Percentiles rank a stretch among this genome's conserved stretches.
Evolutionary conservation across 257 asterid genomes (phyloP).

Genomic region (Lantana camara): DNA sequence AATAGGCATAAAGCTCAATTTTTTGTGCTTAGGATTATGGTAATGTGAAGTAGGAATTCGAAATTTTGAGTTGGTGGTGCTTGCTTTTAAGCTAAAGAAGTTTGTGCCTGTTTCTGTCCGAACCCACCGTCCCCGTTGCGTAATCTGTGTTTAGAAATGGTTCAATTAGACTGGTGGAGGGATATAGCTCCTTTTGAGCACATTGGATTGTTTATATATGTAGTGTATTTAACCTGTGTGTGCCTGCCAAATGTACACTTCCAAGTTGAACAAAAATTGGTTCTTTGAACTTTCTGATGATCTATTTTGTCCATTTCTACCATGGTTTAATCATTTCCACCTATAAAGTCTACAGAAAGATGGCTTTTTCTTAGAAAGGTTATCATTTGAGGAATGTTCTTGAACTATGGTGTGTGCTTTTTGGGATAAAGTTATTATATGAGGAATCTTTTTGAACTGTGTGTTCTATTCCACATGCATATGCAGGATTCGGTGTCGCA

Average conservation of each 20-base stretch:
- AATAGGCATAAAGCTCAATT: not conserved
- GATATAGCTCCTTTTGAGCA: constrained; percentile 5
- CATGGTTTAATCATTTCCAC: not conserved
- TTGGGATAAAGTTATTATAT: not conserved
- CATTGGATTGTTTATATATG: not conserved
- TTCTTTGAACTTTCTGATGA: not conserved
- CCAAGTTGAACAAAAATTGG: not conserved
- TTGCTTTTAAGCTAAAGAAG: not conserved
- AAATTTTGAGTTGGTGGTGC: not conserved
- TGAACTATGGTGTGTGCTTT: too few relatives aligned
- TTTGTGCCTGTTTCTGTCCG: not conserved
- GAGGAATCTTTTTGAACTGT: not conserved
- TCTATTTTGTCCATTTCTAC: constrained; percentile 5
- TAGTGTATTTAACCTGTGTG: too few relatives aligned
- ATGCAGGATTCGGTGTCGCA: not conserved
- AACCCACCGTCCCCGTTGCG: not conserved
- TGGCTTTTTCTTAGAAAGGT: not conserved
- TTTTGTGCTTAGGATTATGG: constrained; percentile 5
- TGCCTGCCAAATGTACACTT: not conserved
- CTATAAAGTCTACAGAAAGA: not conserved
- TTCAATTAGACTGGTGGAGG: too few relatives aligned
- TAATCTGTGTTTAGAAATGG: not conserved
- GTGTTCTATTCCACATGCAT: not conserved
- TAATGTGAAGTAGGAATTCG: constrained; percentile 1
- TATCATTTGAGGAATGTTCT: not conserved